Evolutionary conservation across 192 early-diverging fungal species (phyloP), one percentile per base, ranked within the genome.

Genomic region (Coemansia sp.): DNA sequence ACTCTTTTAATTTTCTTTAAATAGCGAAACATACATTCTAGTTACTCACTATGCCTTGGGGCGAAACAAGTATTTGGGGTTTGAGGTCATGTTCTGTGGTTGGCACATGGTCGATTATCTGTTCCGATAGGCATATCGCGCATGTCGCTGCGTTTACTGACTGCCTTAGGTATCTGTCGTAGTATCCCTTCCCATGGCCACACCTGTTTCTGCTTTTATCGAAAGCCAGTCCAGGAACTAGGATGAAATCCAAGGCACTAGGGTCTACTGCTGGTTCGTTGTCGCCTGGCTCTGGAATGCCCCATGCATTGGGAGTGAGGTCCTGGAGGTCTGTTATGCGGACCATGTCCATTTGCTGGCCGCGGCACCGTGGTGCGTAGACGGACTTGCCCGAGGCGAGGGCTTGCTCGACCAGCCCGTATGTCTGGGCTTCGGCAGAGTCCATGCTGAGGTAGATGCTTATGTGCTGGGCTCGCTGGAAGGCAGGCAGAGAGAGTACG

Each of bases 111-210:
- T 76, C 62, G 5, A 76, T 42, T 1, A 82, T 36, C 55, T 82
- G 79, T 24, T 70, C 71, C 13, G 7, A 14, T 4, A 82, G 53
- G 43, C 74, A 76, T 39, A 76, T 71, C 0, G 79, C 79, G 20
- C 79, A 82, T 0, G 74, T 33, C 26, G 56, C 64, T 0, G 74
- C 74, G 2, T 43, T 10, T 0, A 36, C 20, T 0, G 59, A 26
- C 6, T n/a, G 23, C n/a, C 16, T 31, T 0, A 82, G 37, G 39
- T 67, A 82, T 23, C 71, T 35, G 51, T 82, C 74, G 51, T 82
- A 82, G 33, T 82, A 82, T 10, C 79, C 79, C 5, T 35, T 63
- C 1, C 79, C 79, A 42, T 82, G 79, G 9, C 79, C 79, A 11
- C 79, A 82, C 31, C 79, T 33, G 7, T 63, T 68, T 20, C 79